Conservation (phyloP, 306 rosid genomes). For the Rubus parviflorus region DNA sequence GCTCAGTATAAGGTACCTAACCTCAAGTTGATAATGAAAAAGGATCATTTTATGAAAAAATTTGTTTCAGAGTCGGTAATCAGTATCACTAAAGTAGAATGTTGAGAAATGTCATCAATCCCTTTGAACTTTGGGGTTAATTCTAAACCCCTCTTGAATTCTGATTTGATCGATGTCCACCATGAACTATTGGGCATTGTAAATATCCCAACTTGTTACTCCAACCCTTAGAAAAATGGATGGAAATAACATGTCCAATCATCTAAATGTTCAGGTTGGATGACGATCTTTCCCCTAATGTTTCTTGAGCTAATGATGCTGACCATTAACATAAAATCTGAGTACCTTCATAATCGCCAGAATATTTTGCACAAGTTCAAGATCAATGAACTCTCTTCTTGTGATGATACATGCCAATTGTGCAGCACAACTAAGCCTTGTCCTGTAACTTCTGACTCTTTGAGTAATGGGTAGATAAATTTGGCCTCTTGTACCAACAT, state of each 20-base stretch:
- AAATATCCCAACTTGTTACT: not conserved
- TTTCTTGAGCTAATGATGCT: not conserved
- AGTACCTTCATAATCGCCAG: not conserved
- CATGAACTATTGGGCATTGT: not conserved
- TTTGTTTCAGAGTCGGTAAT: not conserved
- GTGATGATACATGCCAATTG: not conserved
- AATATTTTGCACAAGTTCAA: not conserved
- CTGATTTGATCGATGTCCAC: not conserved
- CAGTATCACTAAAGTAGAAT: not conserved
- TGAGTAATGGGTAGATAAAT: not conserved
- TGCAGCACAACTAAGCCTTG: not conserved
- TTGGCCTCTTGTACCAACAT: not conserved
- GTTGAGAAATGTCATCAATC: not conserved
- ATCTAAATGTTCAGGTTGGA: not conserved
- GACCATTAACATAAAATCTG: not conserved
- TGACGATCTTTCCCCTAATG: not conserved
- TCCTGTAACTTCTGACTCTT: not conserved
- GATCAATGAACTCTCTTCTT: not conserved
- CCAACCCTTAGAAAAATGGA: not conserved
- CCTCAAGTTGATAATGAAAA: not conserved
- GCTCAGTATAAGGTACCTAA: not conserved
- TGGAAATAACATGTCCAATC: not conserved
- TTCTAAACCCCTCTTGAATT: not conserved
- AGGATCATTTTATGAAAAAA: not conserved
- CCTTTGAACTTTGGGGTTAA: constrained; percentile 1